phyloP scores from a whole-genome alignment of 495 filamentous ascomycete species.

The Cladorrhinum samala region DNA sequence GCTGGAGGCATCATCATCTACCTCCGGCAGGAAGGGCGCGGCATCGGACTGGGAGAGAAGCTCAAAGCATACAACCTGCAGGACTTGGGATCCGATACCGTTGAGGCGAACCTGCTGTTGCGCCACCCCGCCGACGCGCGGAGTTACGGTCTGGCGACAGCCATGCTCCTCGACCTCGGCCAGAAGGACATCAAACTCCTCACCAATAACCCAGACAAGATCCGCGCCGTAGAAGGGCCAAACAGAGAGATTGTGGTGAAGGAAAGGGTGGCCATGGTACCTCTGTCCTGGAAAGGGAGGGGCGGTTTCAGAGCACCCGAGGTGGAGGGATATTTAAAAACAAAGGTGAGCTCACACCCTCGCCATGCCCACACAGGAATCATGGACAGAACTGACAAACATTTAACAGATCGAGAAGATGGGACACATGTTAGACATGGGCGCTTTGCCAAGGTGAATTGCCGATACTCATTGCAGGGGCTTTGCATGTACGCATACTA shows the following conservation, averaged over 20 bases:
- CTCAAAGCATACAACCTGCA: constrained; percentile 97
- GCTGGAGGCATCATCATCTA: constrained; percentile 90
- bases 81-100: constrained; percentile 90
- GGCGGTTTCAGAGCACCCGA: constrained; percentile 80
- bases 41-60: constrained; percentile 91
- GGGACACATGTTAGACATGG: constrained; percentile 35
- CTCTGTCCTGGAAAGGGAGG: constrained; percentile 85
- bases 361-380: constrained; percentile 6
- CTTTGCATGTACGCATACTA: neutral
- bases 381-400: neutral
- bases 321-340: constrained; percentile 86
- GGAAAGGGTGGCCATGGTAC: constrained; percentile 91
- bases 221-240: constrained; percentile 87
- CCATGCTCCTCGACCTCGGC: constrained; percentile 84
- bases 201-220: constrained; percentile 98
- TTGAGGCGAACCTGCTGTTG: constrained; percentile 87
- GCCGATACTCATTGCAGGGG: neutral
- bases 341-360: constrained; percentile 58
- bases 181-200: constrained; percentile 70
- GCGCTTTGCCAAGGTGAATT: constrained; percentile 14
- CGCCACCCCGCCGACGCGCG: constrained; percentile 91
- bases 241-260: constrained; percentile 80
- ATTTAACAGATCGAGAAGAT: constrained; percentile 42
- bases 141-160: constrained; percentile 90
- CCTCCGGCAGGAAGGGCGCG: constrained; percentile 89